These are phyloP conservation scores for Dichotomocladium elegans DNA, from an alignment of 371 early-diverging fungal genomes.

Conservation along the genomic window DNA sequence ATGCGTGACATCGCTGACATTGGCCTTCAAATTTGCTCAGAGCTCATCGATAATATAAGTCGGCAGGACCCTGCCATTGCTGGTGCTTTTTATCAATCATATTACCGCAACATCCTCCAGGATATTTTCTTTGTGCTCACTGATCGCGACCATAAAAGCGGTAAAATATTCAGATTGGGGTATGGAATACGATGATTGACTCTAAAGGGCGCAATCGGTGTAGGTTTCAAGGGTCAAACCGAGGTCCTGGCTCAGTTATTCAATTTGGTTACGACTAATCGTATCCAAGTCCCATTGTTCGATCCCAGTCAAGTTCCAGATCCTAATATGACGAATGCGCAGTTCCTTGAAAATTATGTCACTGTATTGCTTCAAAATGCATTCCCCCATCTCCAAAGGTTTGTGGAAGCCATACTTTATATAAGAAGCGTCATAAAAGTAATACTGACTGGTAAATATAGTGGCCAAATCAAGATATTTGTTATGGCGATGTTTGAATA, in stretches of 20 bases:
- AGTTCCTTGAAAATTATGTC: slow-evolving; percentile 80
- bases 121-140: slow-evolving; percentile 96
- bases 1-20: slow-evolving; percentile 96
- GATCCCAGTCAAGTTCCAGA: slow-evolving; percentile 65
- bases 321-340: slow-evolving; percentile 73
- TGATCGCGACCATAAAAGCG: slow-evolving; percentile 96
- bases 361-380: slow-evolving; percentile 78
- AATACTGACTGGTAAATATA: slow-evolving; percentile 17
- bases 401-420: no score
- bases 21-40: slow-evolving; percentile 81
- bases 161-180: slow-evolving; percentile 35
- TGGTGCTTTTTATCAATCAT: slow-evolving; percentile 87
- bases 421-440: no score
- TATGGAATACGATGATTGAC: neutral
- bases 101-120: slow-evolving; percentile 84
- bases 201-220: neutral
- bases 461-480: slow-evolving; percentile 83
- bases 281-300: slow-evolving; percentile 81
- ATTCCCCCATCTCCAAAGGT: slow-evolving; percentile 90
- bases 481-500: slow-evolving; percentile 83
- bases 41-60: slow-evolving; percentile 78
- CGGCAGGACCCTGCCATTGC: slow-evolving; percentile 73
- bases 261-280: slow-evolving; percentile 75
- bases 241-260: slow-evolving; percentile 88
- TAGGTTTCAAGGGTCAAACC: slow-evolving; percentile 84